A percentile compares a stretch with the other conserved stretches of the same genome.
Conservation (phyloP, 1,284 basidiomycete species). For the Amylostereum areolatum region DNA sequence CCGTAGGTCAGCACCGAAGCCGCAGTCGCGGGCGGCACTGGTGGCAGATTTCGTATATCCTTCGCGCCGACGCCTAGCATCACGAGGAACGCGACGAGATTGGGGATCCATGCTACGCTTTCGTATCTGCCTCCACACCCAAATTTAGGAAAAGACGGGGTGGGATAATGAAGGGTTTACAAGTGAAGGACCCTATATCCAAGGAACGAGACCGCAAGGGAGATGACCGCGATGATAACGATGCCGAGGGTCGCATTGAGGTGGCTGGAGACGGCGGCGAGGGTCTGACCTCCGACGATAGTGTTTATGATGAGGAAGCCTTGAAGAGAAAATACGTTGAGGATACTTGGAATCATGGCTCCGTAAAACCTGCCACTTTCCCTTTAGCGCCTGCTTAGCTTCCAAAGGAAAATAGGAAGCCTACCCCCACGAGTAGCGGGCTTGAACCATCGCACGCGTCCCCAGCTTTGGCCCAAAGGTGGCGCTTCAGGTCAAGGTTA, state of each 20-base stretch:
- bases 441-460: too few relatives aligned
- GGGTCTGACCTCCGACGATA: conserved; percentile 71
- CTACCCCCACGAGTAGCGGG: conserved; percentile 49
- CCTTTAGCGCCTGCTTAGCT: too few relatives aligned
- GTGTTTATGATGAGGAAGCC: conserved; percentile 70
- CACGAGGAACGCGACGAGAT: conserved; percentile 58
- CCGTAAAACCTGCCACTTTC: conserved; percentile 59
- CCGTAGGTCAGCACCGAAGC: conserved; percentile 27
- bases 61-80: conserved; percentile 57
- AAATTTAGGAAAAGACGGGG: neutral
- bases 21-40: conserved; percentile 20
- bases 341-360: conserved; percentile 53
- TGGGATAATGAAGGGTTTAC: conserved; percentile 18
- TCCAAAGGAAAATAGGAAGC: too few relatives aligned
- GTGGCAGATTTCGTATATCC: conserved; percentile 27
- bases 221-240: conserved; percentile 67
- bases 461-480: conserved; percentile 60
- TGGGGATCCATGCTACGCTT: conserved; percentile 61
- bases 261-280: conserved; percentile 52
- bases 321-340: conserved; percentile 59
- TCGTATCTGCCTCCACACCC: conserved; percentile 45
- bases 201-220: conserved; percentile 55
- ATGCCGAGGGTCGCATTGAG: conserved; percentile 63
- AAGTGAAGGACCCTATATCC: conserved; percentile 62
- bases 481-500: conserved; percentile 27